Conservation (phyloP, 352 stramenopile species). For the Saprolegnia parasitica region DNA sequence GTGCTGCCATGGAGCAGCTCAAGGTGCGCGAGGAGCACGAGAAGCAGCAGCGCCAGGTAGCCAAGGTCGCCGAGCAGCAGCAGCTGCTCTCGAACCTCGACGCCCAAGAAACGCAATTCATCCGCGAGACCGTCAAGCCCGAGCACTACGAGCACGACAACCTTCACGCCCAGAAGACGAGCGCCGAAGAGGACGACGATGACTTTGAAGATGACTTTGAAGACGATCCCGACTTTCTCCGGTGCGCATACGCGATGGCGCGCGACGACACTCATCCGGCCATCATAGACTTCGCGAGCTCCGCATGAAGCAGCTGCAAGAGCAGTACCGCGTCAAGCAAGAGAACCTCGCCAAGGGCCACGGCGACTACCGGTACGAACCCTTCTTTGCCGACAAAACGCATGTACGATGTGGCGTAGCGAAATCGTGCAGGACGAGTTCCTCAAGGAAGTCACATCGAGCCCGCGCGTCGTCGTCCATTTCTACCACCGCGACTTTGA, state of each 20-base stretch:
- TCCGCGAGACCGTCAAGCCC: conserved; percentile 14
- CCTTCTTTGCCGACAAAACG: background rate
- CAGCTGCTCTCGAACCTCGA: conserved; percentile 8
- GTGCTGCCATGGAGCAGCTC: conserved; percentile 64
- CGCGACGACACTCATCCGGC: background rate
- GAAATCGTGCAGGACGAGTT: conserved; percentile 96
- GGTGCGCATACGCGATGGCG: conserved; percentile 33
- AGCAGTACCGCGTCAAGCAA: conserved; percentile 55
- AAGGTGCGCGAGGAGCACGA: conserved; percentile 50
- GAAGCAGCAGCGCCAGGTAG: conserved; percentile 28
- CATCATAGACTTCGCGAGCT: conserved; percentile 65
- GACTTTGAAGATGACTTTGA: conserved; percentile 65
- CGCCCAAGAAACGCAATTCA: conserved; percentile 19
- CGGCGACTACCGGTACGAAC: conserved; percentile 52
- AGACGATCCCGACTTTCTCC: conserved; percentile 67
- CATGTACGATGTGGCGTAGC: conserved; percentile 25
- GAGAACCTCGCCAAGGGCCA: conserved; percentile 62
- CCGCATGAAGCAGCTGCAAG: conserved; percentile 69
- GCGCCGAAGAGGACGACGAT: conserved; percentile 44
- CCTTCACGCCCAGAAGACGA: background rate
- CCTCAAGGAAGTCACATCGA: conserved; percentile 89
- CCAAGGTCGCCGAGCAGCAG: conserved; percentile 30
- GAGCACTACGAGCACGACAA: conserved; percentile 15
- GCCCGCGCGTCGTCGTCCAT: conserved; percentile 83
- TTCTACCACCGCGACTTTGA: conserved; percentile 98